phyloP scores from a whole-genome alignment of 257 asterid genomes.

The Anisodus tanguticus region DNA sequence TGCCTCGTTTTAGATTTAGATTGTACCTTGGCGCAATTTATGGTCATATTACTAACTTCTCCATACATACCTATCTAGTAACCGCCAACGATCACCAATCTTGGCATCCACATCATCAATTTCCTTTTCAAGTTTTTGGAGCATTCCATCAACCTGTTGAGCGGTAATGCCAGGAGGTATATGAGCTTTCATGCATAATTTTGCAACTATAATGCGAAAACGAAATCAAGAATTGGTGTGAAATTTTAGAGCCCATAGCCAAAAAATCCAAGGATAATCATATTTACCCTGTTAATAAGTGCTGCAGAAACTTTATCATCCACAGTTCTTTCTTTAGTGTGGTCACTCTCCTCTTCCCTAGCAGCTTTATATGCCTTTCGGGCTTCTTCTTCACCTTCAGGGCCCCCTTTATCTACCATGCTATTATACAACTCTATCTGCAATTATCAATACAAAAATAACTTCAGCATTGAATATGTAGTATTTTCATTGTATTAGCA shows the following conservation, averaged over 20 bases:
- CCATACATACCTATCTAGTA: conserved; percentile 81
- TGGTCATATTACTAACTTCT: background rate
- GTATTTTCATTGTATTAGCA: conserved; percentile 9
- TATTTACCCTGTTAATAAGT: conserved; percentile 83
- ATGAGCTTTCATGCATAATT: conserved; percentile 25
- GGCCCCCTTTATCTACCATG: conserved; percentile 85
- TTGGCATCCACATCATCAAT: conserved; percentile 94
- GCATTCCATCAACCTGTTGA: conserved; percentile 93
- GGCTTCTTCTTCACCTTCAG: conserved; percentile 76
- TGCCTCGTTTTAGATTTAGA: conserved; percentile 4
- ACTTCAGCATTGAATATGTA: background rate
- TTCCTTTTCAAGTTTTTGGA: conserved; percentile 95
- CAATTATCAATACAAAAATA: conserved; percentile 33
- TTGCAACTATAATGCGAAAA: conserved; percentile 31
- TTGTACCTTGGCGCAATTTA: background rate
- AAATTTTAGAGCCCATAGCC: background rate
- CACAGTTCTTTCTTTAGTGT: conserved; percentile 59
- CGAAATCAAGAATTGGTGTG: conserved; percentile 8
- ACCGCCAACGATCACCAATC: conserved; percentile 90
- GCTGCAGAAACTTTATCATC: conserved; percentile 85
- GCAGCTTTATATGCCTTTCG: conserved; percentile 86
- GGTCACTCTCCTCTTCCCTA: conserved; percentile 77
- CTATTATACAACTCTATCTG: conserved; percentile 88
- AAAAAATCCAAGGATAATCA: conserved; percentile 5
- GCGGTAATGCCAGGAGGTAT: conserved; percentile 36